A percentile compares a stretch with the other conserved stretches of the same genome.
phyloP scores from a whole-genome alignment of 1,139 yeast genomes.

The Hemisphaericaspora xylanilytica region DNA sequence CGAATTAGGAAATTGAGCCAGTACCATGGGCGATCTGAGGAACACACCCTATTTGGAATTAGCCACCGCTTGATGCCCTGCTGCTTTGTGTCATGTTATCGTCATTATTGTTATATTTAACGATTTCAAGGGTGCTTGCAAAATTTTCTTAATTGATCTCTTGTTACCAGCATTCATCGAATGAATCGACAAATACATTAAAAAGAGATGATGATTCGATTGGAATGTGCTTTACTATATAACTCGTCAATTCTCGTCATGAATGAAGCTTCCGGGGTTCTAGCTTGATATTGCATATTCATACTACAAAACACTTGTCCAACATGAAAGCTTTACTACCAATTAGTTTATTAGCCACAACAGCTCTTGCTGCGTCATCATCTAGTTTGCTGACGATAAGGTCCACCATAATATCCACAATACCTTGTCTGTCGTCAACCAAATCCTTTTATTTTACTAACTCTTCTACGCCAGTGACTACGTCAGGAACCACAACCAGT shows the following conservation, averaged over 20 bases:
- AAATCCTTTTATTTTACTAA: slow-evolving; percentile 7
- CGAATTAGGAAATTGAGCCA: not conserved
- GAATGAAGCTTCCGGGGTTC: not conserved
- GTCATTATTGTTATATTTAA: not conserved
- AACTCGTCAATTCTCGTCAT: no score
- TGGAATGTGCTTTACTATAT: no score
- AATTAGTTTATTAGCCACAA: slow-evolving; percentile 17
- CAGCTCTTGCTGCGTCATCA: slow-evolving; percentile 19
- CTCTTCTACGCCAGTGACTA: not conserved
- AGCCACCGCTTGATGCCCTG: not conserved
- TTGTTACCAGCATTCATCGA: not conserved
- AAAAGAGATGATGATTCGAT: not conserved
- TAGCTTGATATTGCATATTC: no score
- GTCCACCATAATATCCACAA: slow-evolving; percentile 28
- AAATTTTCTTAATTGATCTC: not conserved
- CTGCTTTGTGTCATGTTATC: not conserved
- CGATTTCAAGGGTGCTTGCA: not conserved
- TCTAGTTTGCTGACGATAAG: slow-evolving; percentile 21
- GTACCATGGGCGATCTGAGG: no score
- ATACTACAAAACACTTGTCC: no score
- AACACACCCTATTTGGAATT: not conserved
- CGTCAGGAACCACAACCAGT: slow-evolving; percentile 1
- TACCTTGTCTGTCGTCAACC: slow-evolving; percentile 20
- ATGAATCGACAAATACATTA: no score
- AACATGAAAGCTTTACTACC: slow-evolving; percentile 15